Conservation (phyloP, 257 asterid species). For the Penstemon newberryi region DNA sequence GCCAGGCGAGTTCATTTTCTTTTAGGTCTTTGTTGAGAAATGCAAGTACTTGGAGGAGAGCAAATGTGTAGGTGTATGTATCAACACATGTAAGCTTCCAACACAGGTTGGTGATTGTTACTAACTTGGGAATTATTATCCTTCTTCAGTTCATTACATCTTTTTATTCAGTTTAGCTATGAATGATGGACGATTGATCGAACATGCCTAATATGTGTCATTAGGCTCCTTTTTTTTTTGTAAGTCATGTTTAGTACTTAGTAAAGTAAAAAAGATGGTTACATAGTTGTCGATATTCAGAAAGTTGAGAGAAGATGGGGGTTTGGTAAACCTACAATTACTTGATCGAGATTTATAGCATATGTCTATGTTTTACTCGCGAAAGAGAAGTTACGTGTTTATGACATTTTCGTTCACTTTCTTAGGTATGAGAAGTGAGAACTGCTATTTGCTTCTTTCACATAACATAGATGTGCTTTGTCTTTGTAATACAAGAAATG, state of each 20-base stretch:
- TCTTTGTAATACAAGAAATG: too few species aligned
- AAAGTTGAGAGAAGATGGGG: background rate
- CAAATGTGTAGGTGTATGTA: conserved; percentile 84
- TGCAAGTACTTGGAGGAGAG: conserved; percentile 94
- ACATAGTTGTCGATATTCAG: background rate
- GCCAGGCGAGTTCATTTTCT: conserved; percentile 5
- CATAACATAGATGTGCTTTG: background rate
- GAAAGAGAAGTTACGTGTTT: background rate
- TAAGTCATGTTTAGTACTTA: background rate
- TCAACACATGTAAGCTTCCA: conserved; percentile 88
- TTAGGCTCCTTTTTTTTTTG: background rate
- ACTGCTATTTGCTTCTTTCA: background rate
- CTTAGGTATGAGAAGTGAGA: background rate
- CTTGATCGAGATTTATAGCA: background rate
- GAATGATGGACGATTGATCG: background rate
- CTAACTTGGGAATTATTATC: background rate
- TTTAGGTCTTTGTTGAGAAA: conserved; percentile 78
- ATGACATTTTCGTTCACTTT: background rate
- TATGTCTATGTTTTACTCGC: background rate
- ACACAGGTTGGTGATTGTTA: conserved; percentile 63
- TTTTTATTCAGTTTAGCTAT: background rate
- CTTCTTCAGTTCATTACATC: conserved; percentile 4
- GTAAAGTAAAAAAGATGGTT: background rate
- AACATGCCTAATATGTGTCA: background rate
- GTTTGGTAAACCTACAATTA: background rate